Conservation (phyloP, 257 asterid genomes). For the Solanum pimpinellifolium region DNA sequence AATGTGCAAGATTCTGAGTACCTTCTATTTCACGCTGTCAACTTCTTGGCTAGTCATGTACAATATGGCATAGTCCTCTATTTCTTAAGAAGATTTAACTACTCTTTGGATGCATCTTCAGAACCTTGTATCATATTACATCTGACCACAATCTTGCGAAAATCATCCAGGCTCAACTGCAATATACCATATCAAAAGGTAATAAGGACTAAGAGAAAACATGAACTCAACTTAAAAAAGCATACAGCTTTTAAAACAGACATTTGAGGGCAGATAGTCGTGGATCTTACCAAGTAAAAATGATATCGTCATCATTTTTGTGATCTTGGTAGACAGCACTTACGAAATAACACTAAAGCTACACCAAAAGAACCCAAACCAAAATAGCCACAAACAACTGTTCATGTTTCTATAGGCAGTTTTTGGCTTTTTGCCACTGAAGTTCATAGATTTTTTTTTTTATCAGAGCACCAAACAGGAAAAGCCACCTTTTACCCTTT, state of each 20-base stretch:
- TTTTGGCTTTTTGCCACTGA: neutral
- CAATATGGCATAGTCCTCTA: neutral
- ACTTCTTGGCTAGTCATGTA: neutral
- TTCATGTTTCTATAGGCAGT: neutral
- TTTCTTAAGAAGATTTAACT: neutral
- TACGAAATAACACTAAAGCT: neutral
- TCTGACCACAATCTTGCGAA: slow-evolving; percentile 54
- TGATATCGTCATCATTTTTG: neutral
- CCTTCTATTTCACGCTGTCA: neutral
- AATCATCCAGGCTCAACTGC: slow-evolving; percentile 68
- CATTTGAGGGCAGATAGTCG: neutral
- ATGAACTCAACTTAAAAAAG: neutral
- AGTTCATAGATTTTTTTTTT: neutral
- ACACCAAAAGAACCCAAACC: neutral
- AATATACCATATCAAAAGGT: neutral
- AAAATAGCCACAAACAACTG: neutral
- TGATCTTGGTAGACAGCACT: neutral
- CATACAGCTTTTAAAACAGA: neutral
- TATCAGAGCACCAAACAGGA: neutral
- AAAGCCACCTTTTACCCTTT: neutral
- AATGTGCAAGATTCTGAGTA: neutral
- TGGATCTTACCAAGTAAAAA: neutral
- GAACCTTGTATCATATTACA: slow-evolving; percentile 57
- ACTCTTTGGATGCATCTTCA: neutral
- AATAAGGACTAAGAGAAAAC: neutral